Base-by-base conservation (phyloP, 2,329 filamentous ascomycete genomes). In the Dactylellina sp. region DNA sequence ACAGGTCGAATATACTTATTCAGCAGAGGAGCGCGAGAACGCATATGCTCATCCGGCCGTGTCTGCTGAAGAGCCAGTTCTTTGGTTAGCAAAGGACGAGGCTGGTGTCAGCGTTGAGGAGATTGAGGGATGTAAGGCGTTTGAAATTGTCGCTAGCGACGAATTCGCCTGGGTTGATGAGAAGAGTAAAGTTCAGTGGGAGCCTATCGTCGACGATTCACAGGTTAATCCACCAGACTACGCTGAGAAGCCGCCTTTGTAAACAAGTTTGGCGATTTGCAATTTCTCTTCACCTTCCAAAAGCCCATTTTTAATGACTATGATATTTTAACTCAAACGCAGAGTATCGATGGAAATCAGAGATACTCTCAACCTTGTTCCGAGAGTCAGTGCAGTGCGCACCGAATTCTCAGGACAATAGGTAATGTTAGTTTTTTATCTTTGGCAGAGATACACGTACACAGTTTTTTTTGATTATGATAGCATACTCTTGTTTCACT, bases 81-180 rank as follows among this genome's bases (percentile, higher is more conserved):
- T 97, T n/a, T 97, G 93, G 93, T 91, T 97, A 62, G 92, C 93
- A 0, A 84, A 87, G 68, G 93, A 97, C 78, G 82, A 85, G 0
- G 86, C 88, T 22, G 91, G 92, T 7, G 86, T 97, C 44, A 92
- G 89, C 61, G 85, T 85, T 78, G 91, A 96, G 80, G 93, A 96
- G 81, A 84, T 95, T 60, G 84, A 84, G 11, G 90, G 95, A 78
- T 91, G 90, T 0, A 71, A 74, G 25, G 84, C 84, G 76, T 87
- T 86, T 78, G 86, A 91, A 32, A 91, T 92, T 28, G 87, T 89
- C 0, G 94, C 96, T 76, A 93, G 91, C 0, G 92, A 97, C 77
- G 90, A 92, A 76, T 90, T 89, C 16, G 90, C 90, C 47, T 85
- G 82, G 55, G 81, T 94, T 56, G 85, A 90, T 78, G 89, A 91